Conservation (phyloP, 2,329 filamentous ascomycete species). For the Aspergillus ruber region DNA sequence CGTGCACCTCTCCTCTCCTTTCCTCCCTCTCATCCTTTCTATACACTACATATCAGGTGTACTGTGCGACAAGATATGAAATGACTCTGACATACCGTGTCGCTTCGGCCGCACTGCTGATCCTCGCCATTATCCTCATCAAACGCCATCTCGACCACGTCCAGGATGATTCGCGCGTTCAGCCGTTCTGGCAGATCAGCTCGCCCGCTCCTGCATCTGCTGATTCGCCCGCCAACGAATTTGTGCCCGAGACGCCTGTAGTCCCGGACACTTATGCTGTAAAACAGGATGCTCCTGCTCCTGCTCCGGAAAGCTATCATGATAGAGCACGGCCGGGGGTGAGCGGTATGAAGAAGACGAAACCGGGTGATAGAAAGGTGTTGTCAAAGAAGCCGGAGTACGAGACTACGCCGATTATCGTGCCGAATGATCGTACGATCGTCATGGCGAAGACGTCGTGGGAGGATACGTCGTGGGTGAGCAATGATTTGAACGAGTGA, state of each 20-base stretch:
- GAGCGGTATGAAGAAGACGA: conserved; percentile 5
- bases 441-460: conserved; percentile 38
- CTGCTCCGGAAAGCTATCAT: background rate
- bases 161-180: conserved; percentile 13
- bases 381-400: conserved; percentile 12
- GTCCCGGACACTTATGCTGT: background rate
- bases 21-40: conserved; percentile 1
- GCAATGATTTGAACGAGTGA: conserved; percentile 38
- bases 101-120: conserved; percentile 23
- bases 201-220: background rate
- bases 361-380: conserved; percentile 4
- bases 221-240: background rate
- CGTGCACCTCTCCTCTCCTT: conserved; percentile 1
- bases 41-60: background rate
- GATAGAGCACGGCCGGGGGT: background rate
- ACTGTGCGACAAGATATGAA: conserved; percentile 3
- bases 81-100: conserved; percentile 23
- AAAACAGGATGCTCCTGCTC: background rate
- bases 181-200: conserved; percentile 23
- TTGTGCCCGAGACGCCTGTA: background rate
- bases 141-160: conserved; percentile 17
- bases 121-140: conserved; percentile 23
- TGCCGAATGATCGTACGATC: conserved; percentile 34
- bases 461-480: conserved; percentile 42
- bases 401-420: conserved; percentile 23